phyloP scores from a whole-genome alignment of 108 stramenopile species.

The Cyclotella baltica region DNA sequence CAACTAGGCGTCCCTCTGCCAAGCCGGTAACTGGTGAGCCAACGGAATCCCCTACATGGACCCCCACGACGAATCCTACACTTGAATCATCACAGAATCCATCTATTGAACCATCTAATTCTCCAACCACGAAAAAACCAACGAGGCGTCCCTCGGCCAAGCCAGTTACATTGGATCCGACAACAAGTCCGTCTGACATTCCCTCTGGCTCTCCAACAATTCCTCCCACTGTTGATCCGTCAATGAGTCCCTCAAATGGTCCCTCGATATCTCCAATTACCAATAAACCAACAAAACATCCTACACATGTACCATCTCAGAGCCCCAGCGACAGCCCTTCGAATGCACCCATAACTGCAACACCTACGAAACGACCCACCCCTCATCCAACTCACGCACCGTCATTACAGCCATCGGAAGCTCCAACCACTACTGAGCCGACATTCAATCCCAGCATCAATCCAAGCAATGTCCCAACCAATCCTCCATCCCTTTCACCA shows the following conservation, averaged over 20 bases:
- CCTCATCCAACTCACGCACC: background rate
- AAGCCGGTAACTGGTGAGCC: too few relatives aligned
- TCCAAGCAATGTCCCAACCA: background rate
- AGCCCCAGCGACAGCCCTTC: conserved; percentile 1
- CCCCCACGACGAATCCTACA: too few relatives aligned
- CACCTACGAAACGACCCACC: too few relatives aligned
- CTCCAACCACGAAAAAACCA: background rate
- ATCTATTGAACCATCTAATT: background rate
- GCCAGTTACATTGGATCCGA: too few relatives aligned
- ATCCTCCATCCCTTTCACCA: background rate
- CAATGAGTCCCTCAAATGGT: too few relatives aligned
- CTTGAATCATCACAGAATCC: too few relatives aligned
- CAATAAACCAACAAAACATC: background rate
- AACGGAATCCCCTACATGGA: too few relatives aligned
- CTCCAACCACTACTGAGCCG: background rate
- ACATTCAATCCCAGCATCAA: background rate
- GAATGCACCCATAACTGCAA: background rate
- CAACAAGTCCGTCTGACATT: background rate
- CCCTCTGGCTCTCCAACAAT: background rate
- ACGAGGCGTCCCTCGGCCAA: too few relatives aligned
- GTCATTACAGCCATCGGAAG: background rate
- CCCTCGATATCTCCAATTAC: too few relatives aligned
- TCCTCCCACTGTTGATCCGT: too few relatives aligned
- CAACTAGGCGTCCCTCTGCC: too few relatives aligned
- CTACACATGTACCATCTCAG: background rate